Evolutionary conservation across 345 rosid genomes (phyloP), one percentile per base, ranked within the genome.

Genomic region (Camelina hispida): DNA sequence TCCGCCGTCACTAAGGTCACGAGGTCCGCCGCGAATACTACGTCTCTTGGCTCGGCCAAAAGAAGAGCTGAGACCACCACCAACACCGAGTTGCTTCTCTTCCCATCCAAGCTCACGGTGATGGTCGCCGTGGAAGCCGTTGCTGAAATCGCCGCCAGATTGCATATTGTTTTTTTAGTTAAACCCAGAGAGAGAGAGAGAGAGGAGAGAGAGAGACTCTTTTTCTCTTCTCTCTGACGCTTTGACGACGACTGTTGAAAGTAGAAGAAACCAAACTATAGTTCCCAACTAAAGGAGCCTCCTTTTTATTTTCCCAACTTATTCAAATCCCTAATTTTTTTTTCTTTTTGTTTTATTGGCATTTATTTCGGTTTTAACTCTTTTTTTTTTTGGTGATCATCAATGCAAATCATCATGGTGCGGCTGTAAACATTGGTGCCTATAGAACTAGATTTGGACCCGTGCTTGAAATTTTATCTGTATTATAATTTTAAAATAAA

Each of bases 111-210:
- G 68, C 20, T 80, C 75, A 46, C 68, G 80, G 69, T 77, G 82
- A 20, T 78, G 73, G 42, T 75, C 83, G n/a, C 75, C 82, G 81
- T 77, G 83, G 86, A 87, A 74, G 32, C 93, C 95, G 73, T 89
- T 90, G 66, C 81, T 74, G 80, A 56, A 56, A 34, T 67, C 85
- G 54, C 85, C 78, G 66, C 47, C 69, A 25, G 91, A 78, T 73
- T 81, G 71, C 93, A 88, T 88, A 34, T 34, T 34, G 4, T n/a
- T 13, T 16, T n/a, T 67, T 72, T 59, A 59, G 69, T 67, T 60
- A 32, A 52, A 60, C 68, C 23, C 62, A 66, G 66, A 43, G 69
- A 75, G 69, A 75, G 47, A 47, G 47, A 43, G 47, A 43, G 43
- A 2, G n/a, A n/a, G n/a, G 35, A 32, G 35, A 30, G 37, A 34